phyloP scores from a whole-genome alignment of 1,284 basidiomycete species.

The Leccinum ponderosum region DNA sequence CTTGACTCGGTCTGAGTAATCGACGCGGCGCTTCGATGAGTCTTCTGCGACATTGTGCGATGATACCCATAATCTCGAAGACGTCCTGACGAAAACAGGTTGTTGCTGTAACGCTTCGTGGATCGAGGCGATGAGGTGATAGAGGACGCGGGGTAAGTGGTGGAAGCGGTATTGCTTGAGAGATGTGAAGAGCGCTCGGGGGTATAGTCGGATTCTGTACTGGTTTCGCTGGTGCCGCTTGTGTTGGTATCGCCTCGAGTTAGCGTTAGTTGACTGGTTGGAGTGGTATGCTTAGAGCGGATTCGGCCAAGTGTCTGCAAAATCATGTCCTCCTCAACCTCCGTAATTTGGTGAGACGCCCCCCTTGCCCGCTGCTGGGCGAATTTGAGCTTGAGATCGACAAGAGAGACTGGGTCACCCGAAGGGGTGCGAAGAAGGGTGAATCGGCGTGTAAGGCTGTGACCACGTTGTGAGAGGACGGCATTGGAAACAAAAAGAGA shows the following conservation, averaged over 20 bases:
- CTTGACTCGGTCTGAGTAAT: conserved; percentile 51
- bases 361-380: conserved; percentile 75
- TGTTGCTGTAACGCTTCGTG: conserved; percentile 76
- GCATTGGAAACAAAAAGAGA: conserved; percentile 23
- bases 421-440: conserved; percentile 69
- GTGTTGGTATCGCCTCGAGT: conserved; percentile 14
- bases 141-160: conserved; percentile 44
- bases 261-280: conserved; percentile 30
- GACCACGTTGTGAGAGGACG: conserved; percentile 19
- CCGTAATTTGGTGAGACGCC: conserved; percentile 62
- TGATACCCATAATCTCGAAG: conserved; percentile 72
- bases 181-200: conserved; percentile 46
- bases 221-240: conserved; percentile 37
- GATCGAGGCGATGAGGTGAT: conserved; percentile 48
- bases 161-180: conserved; percentile 44
- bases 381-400: conserved; percentile 63
- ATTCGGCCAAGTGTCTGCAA: conserved; percentile 67
- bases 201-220: conserved; percentile 39
- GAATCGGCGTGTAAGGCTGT: conserved; percentile 76
- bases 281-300: conserved; percentile 42
- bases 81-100: conserved; percentile 76
- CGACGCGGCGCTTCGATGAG: conserved; percentile 49
- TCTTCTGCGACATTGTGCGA: conserved; percentile 51
- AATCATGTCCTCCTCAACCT: conserved; percentile 82
- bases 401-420: conserved; percentile 62